These are phyloP conservation scores for Leptographium galeiforme DNA, from an alignment of 2,329 filamentous ascomycete species.

Conservation along the genomic window DNA sequence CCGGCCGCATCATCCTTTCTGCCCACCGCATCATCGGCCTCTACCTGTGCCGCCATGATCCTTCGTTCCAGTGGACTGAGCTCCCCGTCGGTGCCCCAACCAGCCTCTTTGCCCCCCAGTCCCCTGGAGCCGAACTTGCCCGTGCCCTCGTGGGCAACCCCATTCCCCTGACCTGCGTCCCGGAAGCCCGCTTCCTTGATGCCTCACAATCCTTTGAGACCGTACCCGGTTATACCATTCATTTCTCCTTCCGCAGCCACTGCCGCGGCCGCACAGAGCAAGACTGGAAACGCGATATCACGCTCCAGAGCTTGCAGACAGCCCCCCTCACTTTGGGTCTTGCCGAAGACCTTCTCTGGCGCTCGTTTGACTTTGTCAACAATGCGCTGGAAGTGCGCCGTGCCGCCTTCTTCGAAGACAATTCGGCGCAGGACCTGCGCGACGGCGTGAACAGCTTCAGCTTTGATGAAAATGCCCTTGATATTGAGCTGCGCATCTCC, in stretches of 20 bases:
- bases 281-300: conserved; percentile 25
- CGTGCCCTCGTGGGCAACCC: conserved; percentile 27
- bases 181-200: conserved; percentile 29
- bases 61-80: conserved; percentile 33
- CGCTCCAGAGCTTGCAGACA: conserved; percentile 31
- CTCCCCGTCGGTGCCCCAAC: conserved; percentile 20
- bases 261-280: conserved; percentile 20
- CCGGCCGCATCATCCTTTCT: conserved; percentile 33
- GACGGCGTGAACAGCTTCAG: conserved; percentile 25
- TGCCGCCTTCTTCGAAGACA: conserved; percentile 25
- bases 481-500: conserved; percentile 29
- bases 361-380: conserved; percentile 28
- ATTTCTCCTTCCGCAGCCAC: conserved; percentile 30
- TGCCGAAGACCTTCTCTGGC: conserved; percentile 34
- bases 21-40: conserved; percentile 36
- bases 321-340: conserved; percentile 31
- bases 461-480: conserved; percentile 29
- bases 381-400: conserved; percentile 26
- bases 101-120: conserved; percentile 6
- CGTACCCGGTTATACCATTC: conserved; percentile 35
- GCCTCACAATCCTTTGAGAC: conserved; percentile 31
- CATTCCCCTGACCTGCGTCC: conserved; percentile 32
- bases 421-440: conserved; percentile 20
- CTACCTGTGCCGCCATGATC: conserved; percentile 36
- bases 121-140: conserved; percentile 20